Evolutionary conservation across 2,329 filamentous ascomycete species (phyloP).

Genomic region (Tolypocladium ophioglossoides): DNA sequence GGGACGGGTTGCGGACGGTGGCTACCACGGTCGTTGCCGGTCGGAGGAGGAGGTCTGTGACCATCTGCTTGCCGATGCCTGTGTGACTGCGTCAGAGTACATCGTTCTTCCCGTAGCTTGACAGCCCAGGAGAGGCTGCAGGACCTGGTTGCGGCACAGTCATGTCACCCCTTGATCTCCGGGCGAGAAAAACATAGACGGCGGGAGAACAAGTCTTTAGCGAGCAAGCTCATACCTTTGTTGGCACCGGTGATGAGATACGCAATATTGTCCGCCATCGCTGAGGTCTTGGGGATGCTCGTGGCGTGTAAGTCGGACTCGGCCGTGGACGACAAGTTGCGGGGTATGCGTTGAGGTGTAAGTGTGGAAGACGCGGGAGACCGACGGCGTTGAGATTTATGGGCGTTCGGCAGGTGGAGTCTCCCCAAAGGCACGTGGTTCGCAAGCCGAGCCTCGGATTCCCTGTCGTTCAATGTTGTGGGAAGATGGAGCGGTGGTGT

Average conservation of each 20-base stretch:
- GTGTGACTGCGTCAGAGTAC: neutral
- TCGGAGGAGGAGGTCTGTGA: conserved; percentile 5
- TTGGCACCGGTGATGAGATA: conserved; percentile 8
- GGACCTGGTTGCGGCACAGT: too few species aligned
- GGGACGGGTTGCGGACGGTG: conserved; percentile 21
- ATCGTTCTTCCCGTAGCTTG: neutral
- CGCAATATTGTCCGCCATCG: neutral
- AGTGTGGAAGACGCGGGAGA: too few species aligned
- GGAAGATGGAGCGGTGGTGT: too few species aligned
- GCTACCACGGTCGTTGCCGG: conserved; percentile 26
- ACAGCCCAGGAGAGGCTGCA: neutral
- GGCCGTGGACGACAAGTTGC: too few species aligned
- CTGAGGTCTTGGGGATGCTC: neutral
- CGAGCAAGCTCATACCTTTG: conserved; percentile 3
- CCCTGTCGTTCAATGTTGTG: too few species aligned
- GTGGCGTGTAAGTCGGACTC: neutral
- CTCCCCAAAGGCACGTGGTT: too few species aligned
- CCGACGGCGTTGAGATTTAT: too few species aligned
- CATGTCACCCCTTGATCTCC: neutral
- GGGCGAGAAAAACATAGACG: too few species aligned
- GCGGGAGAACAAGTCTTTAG: too few species aligned
- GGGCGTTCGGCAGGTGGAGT: too few species aligned
- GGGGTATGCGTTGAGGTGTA: too few species aligned
- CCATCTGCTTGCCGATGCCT: conserved; percentile 9
- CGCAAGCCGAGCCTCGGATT: too few species aligned